Conservation (phyloP, 73 alveolate genomes). For the Tetrahymena elliotti region DNA sequence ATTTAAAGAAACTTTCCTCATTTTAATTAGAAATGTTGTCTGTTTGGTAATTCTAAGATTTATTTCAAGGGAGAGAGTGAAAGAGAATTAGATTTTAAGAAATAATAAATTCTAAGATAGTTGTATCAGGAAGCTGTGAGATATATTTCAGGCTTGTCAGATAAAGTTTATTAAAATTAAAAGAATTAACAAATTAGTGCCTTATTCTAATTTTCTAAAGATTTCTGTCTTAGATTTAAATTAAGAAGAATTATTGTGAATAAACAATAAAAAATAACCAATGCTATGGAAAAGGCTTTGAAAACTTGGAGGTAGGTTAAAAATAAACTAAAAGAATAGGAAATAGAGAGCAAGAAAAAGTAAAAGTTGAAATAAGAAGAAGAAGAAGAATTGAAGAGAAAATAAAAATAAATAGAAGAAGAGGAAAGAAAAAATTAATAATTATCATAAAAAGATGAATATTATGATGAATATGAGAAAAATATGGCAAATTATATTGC, state of each 20-base stretch:
- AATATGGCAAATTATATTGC: neutral
- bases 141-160: neutral
- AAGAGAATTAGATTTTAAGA: neutral
- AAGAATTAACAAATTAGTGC: neutral
- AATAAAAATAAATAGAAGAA: neutral
- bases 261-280: neutral
- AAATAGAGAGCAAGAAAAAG: neutral
- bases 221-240: neutral
- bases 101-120: neutral
- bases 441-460: neutral
- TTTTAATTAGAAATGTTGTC: neutral
- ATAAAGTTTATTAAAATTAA: neutral
- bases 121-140: neutral
- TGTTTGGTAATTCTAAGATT: neutral
- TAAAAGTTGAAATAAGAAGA: neutral
- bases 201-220: neutral
- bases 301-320: neutral
- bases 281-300: neutral
- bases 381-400: neutral
- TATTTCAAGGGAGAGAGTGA: neutral
- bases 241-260: neutral
- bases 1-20: neutral
- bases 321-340: neutral
- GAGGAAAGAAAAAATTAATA: neutral
- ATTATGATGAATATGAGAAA: neutral